Evolutionary conservation across 2,329 filamentous ascomycete genomes (phyloP).

Genomic region (Nemania diffusa): DNA sequence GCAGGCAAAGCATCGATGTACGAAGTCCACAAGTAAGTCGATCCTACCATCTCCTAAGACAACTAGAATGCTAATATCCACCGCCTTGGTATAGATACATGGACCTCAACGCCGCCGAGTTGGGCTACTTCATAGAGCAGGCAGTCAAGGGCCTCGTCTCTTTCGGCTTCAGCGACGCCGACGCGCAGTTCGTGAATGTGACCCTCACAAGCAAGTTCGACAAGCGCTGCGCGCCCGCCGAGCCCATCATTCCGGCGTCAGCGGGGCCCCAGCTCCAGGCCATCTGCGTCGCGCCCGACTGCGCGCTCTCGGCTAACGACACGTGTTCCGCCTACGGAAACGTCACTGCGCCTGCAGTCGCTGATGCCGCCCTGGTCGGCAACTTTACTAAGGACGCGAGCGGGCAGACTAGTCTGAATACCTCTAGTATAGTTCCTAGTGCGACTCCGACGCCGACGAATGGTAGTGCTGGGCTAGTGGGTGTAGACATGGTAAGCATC

Average conservation of each 20-base stretch:
- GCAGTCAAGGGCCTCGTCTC: slow-evolving; percentile 3
- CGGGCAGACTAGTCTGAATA: slow-evolving; percentile 10
- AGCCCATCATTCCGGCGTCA: slow-evolving; percentile 3
- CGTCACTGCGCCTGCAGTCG: slow-evolving; percentile 1
- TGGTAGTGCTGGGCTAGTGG: neutral
- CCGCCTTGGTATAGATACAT: neutral
- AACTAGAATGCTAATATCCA: neutral
- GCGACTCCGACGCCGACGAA: neutral
- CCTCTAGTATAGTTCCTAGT: neutral
- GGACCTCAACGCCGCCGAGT: slow-evolving; percentile 13
- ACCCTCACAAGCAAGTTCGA: slow-evolving; percentile 6
- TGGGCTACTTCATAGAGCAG: slow-evolving; percentile 16
- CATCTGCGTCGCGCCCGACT: slow-evolving; percentile 15
- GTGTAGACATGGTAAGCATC: neutral
- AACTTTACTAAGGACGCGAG: slow-evolving; percentile 17
- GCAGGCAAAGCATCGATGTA: slow-evolving; percentile 7
- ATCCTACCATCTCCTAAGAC: neutral
- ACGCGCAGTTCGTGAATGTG: slow-evolving; percentile 13
- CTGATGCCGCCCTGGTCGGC: neutral
- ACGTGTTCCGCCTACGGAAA: slow-evolving; percentile 10
- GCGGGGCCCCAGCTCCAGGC: slow-evolving; percentile 13
- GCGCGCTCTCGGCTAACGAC: slow-evolving; percentile 5
- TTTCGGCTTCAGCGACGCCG: slow-evolving; percentile 13
- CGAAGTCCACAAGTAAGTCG: slow-evolving; percentile 6
- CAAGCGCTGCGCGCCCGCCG: slow-evolving; percentile 8